A percentile compares a stretch with the other conserved stretches of the same genome.
Evolutionary conservation across 768 basidiomycete species (phyloP).

Genomic region (Hygrocybe punicea): DNA sequence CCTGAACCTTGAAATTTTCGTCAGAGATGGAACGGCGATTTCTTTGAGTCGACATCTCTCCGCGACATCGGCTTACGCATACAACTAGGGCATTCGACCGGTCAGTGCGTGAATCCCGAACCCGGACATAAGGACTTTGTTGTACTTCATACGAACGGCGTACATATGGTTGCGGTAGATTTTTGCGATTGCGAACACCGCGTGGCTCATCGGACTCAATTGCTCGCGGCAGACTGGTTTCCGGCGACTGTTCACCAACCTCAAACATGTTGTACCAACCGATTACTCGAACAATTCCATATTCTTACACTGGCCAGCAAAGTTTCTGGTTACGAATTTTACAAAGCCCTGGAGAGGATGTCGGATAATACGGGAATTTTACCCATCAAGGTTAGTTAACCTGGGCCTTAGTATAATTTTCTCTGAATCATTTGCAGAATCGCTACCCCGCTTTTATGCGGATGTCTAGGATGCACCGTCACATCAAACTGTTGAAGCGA

Average conservation of each 20-base stretch:
- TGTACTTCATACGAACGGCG: no score
- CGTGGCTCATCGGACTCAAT: no score
- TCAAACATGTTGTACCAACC: no score
- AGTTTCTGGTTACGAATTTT: no score
- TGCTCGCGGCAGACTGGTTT: no score
- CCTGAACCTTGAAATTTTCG: not conserved
- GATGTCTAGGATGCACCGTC: constrained; percentile 18
- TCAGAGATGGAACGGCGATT: constrained; percentile 9
- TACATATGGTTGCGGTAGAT: no score
- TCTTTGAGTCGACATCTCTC: constrained; percentile 1
- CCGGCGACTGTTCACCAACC: no score
- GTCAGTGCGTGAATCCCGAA: constrained; percentile 3
- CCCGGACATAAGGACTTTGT: no score
- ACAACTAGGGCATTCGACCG: constrained; percentile 7
- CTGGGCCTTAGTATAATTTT: no score
- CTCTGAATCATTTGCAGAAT: not conserved
- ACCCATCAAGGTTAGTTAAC: constrained; percentile 17
- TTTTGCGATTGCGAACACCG: no score
- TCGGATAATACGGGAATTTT: constrained; percentile 26
- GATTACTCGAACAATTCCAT: no score
- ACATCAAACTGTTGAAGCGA: constrained; percentile 24
- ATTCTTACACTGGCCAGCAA: no score
- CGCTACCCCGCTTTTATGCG: constrained; percentile 17
- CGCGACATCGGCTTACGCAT: constrained; percentile 5
- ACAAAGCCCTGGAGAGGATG: constrained; percentile 19